phyloP scores from a whole-genome alignment of 495 filamentous ascomycete species.

The Podospora comata region DNA sequence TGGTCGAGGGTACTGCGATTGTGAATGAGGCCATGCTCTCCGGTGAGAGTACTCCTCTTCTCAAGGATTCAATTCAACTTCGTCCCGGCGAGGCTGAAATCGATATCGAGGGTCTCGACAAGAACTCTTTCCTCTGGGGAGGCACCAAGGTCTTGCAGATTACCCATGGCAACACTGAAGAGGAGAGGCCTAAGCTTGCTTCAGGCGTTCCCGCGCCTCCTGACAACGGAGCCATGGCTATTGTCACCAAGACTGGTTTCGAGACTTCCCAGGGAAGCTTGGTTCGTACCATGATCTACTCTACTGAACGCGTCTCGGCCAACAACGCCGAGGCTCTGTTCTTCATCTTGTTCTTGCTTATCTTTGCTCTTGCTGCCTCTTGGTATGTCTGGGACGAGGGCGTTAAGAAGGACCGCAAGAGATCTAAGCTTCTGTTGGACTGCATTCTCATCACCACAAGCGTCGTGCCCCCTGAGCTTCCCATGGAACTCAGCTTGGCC shows the following conservation, averaged over 20 bases:
- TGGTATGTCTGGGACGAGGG: constrained; percentile 99
- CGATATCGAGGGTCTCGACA: constrained; percentile 89
- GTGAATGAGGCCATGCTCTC: constrained; percentile 99
- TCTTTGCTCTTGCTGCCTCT: constrained; percentile 96
- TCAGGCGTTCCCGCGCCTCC: constrained; percentile 72
- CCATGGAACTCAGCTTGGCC: constrained; percentile 95
- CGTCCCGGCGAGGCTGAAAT: constrained; percentile 79
- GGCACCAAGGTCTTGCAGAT: constrained; percentile 97
- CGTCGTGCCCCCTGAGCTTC: constrained; percentile 94
- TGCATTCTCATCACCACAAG: constrained; percentile 97
- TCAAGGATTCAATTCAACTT: constrained; percentile 95
- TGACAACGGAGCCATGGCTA: constrained; percentile 89
- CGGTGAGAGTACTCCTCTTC: constrained; percentile 91
- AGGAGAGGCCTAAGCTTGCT: constrained; percentile 59
- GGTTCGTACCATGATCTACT: constrained; percentile 99
- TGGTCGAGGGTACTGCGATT: constrained; percentile 93
- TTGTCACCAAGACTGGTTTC: constrained; percentile 96
- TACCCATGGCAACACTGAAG: constrained; percentile 77
- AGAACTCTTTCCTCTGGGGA: constrained; percentile 92
- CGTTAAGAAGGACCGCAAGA: constrained; percentile 86
- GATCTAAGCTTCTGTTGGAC: constrained; percentile 94
- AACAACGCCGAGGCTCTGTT: constrained; percentile 92
- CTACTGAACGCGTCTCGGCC: constrained; percentile 95
- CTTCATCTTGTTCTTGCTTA: constrained; percentile 93
- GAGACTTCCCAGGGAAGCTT: constrained; percentile 97